Percentiles rank a stretch among this genome's conserved stretches.
Conservation (phyloP, 1,284 basidiomycete species). For the Austropuccinia psidii region DNA sequence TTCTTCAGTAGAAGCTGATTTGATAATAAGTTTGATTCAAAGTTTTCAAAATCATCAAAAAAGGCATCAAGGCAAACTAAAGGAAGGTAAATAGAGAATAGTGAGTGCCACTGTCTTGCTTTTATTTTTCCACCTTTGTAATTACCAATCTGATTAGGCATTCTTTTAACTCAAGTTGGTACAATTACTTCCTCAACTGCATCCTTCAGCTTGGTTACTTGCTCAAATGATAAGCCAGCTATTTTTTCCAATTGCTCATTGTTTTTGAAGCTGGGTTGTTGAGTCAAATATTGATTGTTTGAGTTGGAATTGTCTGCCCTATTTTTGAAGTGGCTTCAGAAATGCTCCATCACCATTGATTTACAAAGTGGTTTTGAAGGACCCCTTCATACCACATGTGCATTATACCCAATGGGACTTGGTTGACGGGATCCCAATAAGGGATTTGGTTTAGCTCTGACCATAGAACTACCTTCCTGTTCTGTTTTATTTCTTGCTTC, state of each 20-base stretch:
- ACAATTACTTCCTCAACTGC: conserved; percentile 23
- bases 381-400: conserved; percentile 22
- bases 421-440: conserved; percentile 9
- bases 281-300: neutral
- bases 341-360: neutral
- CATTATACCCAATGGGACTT: neutral
- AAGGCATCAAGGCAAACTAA: conserved; percentile 15
- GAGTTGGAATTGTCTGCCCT: too few species aligned
- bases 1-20: conserved; percentile 10
- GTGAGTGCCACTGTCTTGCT: conserved; percentile 37
- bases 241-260: neutral
- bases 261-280: neutral
- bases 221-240: too few species aligned
- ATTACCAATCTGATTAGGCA: conserved; percentile 30
- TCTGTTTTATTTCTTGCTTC: neutral
- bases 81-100: conserved; percentile 37
- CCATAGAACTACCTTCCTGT: neutral
- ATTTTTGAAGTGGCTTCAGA: too few species aligned
- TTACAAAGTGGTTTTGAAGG: neutral
- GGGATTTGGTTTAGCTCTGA: conserved; percentile 13
- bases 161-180: conserved; percentile 27
- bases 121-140: conserved; percentile 37
- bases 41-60: neutral
- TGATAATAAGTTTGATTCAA: neutral
- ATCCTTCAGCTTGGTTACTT: neutral